phyloP scores from a whole-genome alignment of 768 basidiomycete genomes.

The Leccinum boreale region DNA sequence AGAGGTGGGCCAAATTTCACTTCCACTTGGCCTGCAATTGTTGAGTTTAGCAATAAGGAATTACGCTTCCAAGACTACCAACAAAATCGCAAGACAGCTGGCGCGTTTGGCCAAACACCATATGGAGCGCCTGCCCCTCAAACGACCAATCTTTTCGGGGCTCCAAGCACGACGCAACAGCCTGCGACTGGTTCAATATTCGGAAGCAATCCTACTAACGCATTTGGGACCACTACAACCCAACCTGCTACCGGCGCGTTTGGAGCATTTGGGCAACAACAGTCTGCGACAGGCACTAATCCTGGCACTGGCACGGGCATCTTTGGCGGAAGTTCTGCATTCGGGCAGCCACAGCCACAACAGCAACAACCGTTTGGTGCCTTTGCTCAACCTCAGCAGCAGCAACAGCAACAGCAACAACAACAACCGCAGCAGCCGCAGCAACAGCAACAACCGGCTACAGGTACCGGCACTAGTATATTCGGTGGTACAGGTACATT shows the following conservation, averaged over 20 bases:
- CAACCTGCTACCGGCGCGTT: slow-evolving; percentile 30
- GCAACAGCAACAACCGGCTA: slow-evolving; percentile 36
- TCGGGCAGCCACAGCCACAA: slow-evolving; percentile 33
- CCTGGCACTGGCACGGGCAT: slow-evolving; percentile 33
- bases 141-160: slow-evolving; percentile 26
- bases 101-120: slow-evolving; percentile 53
- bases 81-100: slow-evolving; percentile 69
- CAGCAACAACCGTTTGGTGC: slow-evolving; percentile 40
- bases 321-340: slow-evolving; percentile 41
- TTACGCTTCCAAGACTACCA: slow-evolving; percentile 72
- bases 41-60: slow-evolving; percentile 45
- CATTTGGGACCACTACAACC: slow-evolving; percentile 25
- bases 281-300: slow-evolving; percentile 33
- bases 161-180: slow-evolving; percentile 25
- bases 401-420: neutral
- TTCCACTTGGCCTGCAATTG: neutral
- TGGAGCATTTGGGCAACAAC: slow-evolving; percentile 33
- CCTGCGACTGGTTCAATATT: slow-evolving; percentile 32
- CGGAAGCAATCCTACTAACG: slow-evolving; percentile 17
- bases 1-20: slow-evolving; percentile 45
- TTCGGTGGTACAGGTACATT: slow-evolving; percentile 34
- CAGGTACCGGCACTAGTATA: slow-evolving; percentile 28
- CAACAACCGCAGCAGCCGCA: neutral
- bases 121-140: slow-evolving; percentile 27
- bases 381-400: slow-evolving; percentile 45